phyloP scores from a whole-genome alignment of 2,329 filamentous ascomycete species.

The Xylaria sp. region DNA sequence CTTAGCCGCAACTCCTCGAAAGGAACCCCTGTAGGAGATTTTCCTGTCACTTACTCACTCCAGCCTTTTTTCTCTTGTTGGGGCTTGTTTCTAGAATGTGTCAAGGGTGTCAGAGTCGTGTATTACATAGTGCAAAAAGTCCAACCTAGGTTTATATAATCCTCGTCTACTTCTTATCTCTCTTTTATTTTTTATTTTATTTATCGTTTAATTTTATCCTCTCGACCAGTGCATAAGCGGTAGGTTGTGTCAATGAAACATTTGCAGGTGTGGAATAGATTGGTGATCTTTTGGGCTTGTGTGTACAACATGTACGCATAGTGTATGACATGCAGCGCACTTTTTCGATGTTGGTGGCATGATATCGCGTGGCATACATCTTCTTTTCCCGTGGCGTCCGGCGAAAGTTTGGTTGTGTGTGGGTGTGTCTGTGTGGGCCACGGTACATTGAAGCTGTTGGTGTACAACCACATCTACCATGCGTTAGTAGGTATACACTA shows the following conservation, averaged over 20 bases:
- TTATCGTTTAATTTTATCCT: neutral
- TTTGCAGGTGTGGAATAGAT: slow-evolving; percentile 21
- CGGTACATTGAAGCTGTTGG: too few species aligned
- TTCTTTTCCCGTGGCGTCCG: slow-evolving; percentile 10
- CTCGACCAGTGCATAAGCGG: neutral
- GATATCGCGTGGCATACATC: slow-evolving; percentile 15
- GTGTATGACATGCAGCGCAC: slow-evolving; percentile 9
- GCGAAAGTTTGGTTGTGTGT: neutral
- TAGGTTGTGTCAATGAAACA: slow-evolving; percentile 10
- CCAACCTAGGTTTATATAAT: neutral
- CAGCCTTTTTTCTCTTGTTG: neutral
- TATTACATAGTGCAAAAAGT: too few species aligned
- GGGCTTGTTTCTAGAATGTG: slow-evolving; percentile 10
- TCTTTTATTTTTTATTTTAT: neutral
- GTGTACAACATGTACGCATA: neutral
- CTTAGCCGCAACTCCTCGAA: slow-evolving; percentile 17
- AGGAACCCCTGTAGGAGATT: neutral
- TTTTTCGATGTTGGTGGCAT: slow-evolving; percentile 7
- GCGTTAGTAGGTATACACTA: too few species aligned
- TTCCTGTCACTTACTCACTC: too few species aligned
- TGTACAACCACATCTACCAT: neutral
- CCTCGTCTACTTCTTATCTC: too few species aligned
- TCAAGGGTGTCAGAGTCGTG: slow-evolving; percentile 6
- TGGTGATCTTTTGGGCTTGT: slow-evolving; percentile 1
- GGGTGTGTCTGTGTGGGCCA: too few species aligned